phyloP scores from a whole-genome alignment of 371 early-diverging fungal genomes.

The Smittium mucronatum region DNA sequence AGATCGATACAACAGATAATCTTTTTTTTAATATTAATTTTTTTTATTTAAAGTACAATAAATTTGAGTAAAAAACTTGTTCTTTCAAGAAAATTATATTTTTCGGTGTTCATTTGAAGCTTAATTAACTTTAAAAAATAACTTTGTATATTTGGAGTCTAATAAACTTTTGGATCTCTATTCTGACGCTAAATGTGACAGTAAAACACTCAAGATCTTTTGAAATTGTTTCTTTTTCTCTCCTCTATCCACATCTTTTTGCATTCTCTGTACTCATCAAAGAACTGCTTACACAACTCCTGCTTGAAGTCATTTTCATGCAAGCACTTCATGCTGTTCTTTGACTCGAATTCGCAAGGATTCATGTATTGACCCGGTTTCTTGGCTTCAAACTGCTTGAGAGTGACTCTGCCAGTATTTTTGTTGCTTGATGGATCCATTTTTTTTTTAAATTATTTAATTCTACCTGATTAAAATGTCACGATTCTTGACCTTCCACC shows the following conservation, averaged over 20 bases:
- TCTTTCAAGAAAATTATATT: too few relatives aligned
- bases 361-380: constrained; percentile 28
- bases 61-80: background rate
- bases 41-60: background rate
- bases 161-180: too few relatives aligned
- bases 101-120: too few relatives aligned
- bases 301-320: constrained; percentile 28
- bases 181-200: too few relatives aligned
- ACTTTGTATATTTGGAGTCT: too few relatives aligned
- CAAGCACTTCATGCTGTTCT: constrained; percentile 26
- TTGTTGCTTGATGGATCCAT: background rate
- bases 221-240: background rate
- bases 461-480: too few relatives aligned
- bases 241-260: constrained; percentile 28
- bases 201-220: too few relatives aligned
- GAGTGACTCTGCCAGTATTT: constrained; percentile 16
- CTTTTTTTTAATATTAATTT: background rate
- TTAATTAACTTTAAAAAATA: too few relatives aligned
- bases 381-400: constrained; percentile 28
- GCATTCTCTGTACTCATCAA: constrained; percentile 29
- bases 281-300: constrained; percentile 19
- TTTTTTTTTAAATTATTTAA: too few relatives aligned
- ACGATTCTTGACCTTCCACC: too few relatives aligned
- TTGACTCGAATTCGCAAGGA: constrained; percentile 32
- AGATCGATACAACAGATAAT: background rate